These are phyloP conservation scores for Dendrobium nobile DNA, from an alignment of 106 monocot genomes.

Conservation along the genomic window DNA sequence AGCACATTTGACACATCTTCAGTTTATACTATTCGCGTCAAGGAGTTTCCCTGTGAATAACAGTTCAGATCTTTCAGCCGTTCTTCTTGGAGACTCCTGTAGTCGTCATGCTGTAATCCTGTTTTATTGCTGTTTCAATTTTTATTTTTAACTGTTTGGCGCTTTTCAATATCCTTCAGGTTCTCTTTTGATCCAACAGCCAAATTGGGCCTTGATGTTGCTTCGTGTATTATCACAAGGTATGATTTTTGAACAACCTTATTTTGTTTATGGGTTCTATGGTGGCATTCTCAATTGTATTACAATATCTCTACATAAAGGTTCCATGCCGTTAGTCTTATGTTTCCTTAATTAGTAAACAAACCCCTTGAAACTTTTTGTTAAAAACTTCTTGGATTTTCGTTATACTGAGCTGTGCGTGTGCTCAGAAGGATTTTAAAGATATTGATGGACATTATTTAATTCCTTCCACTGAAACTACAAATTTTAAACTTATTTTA, in stretches of 20 bases:
- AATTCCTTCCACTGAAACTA: not conserved
- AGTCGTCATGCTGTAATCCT: not conserved
- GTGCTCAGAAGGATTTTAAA: not conserved
- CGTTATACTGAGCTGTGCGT: not conserved
- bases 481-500: not conserved
- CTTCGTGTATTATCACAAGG: constrained; percentile 95
- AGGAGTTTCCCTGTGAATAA: not conserved
- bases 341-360: not conserved
- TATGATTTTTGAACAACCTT: constrained; percentile 18
- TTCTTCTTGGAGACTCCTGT: not conserved
- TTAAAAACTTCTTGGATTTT: not conserved
- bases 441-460: not conserved
- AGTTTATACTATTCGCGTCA: not conserved
- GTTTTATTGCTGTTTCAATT: not conserved
- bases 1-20: not conserved
- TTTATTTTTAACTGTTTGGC: not conserved
- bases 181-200: constrained; percentile 78
- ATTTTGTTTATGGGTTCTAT: not conserved
- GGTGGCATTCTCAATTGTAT: not conserved
- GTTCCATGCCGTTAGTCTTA: not conserved
- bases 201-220: constrained; percentile 87
- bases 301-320: not conserved
- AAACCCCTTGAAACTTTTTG: not conserved
- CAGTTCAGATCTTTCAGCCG: not conserved
- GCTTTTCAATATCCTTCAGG: constrained; percentile 33